Base-by-base conservation (phyloP, 2,329 filamentous ascomycete species). In the Knoxdaviesia capensis region DNA sequence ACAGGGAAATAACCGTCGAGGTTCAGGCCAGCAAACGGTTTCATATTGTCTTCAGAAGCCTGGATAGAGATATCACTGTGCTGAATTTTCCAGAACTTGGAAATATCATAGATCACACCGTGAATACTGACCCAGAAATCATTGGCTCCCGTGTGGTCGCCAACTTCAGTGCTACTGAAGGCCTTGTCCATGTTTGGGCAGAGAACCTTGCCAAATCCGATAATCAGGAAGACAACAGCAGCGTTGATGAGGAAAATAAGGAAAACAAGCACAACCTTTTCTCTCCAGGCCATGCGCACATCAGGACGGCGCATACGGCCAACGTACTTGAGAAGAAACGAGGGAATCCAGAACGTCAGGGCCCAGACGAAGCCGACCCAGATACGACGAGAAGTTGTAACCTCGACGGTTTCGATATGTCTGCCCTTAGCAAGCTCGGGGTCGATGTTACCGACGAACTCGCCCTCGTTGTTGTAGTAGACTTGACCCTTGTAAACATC, bases 231-330 rank as follows among this genome's bases (percentile, higher is more conserved):
- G 44, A 94, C 68, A 46, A 98, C 73, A 31, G 73, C 54, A 35
- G 56, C 85, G 59, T 98, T 98, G 49, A 93, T 60, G 8, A 98
- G 52, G 31, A 82, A 56, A 50, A 98, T 96, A 41, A 94, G 52
- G 45, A 82, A 65, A 39, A 87, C 76, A 7, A 98, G 65, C 0
- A 90, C 80, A 7, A 98, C 41, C 60, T 98, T 98, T 54, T 98
- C 90, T 59, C 90, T 74, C 90, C 90, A 98, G 0, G 90, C 90
- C 74, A 94, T 82, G 30, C 90, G 82, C 6, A 98, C 85, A 60
- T 98, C 90, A 2, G 87, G 90, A 43, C 90, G 78, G 62, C 93
- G 92, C 90, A 98, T 98, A 28, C 88, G 82, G 32, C 90, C 90
- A 44, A 96, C 54, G 45, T 69, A 79, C n/a, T 72, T 71, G 10